Conservation (phyloP, 352 stramenopile species). For the Globisporangium canariense region DNA sequence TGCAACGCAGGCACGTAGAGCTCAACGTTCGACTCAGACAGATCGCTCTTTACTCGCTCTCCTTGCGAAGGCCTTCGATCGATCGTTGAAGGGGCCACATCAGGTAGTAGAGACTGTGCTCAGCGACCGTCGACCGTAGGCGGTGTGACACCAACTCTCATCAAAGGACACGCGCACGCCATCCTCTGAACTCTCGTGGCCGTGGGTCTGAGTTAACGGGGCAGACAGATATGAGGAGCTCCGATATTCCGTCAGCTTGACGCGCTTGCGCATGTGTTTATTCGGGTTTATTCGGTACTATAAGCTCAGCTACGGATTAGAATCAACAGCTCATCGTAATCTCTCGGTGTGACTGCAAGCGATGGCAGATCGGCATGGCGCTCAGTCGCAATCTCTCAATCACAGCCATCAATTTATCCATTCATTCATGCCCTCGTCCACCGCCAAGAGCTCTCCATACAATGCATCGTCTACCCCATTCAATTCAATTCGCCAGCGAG, state of each 20-base stretch:
- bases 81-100: neutral
- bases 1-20: too few species aligned
- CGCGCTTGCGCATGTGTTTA: too few species aligned
- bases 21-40: too few species aligned
- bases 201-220: neutral
- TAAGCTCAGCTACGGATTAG: too few species aligned
- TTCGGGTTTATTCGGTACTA: too few species aligned
- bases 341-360: neutral
- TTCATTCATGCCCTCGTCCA: neutral
- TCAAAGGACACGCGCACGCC: too few species aligned
- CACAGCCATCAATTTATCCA: neutral
- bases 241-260: too few species aligned
- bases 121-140: neutral
- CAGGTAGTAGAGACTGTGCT: neutral
- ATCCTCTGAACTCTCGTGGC: neutral
- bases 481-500: conserved; percentile 31
- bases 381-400: neutral
- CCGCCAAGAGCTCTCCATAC: neutral
- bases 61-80: too few species aligned
- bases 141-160: neutral
- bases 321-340: neutral
- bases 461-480: neutral
- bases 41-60: too few species aligned
- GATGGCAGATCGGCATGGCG: neutral
- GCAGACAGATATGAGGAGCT: too few species aligned